These are phyloP conservation scores for Tarenaya hassleriana DNA, from an alignment of 345 rosid species.

Conservation along the genomic window DNA sequence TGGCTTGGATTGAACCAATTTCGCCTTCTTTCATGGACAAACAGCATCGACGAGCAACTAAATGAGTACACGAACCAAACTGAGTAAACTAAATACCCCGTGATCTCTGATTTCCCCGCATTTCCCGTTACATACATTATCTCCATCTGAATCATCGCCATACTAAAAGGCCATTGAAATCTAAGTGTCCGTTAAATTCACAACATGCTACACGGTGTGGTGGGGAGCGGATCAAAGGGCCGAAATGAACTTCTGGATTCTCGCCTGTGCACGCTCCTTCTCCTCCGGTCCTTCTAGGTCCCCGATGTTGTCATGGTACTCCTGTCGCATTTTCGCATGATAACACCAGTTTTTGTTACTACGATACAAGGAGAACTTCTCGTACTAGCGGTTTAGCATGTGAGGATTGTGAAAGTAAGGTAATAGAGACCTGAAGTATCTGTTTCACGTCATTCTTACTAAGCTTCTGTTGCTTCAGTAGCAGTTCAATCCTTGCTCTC, in stretches of 20 bases:
- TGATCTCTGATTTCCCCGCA: no score
- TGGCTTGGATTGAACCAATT: no score
- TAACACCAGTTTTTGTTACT: background rate
- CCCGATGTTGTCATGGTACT: slow-evolving; percentile 90
- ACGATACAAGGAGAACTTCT: background rate
- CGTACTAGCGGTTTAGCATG: no score
- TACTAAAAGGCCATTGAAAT: no score
- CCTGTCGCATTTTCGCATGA: slow-evolving; percentile 35
- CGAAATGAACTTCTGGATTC: slow-evolving; percentile 64
- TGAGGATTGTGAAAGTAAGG: slow-evolving; percentile 4
- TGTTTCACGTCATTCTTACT: slow-evolving; percentile 60
- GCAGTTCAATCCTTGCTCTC: slow-evolving; percentile 75
- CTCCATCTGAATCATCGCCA: no score
- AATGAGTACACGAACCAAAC: no score
- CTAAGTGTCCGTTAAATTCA: no score
- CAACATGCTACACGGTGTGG: no score
- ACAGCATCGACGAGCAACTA: no score
- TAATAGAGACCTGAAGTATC: slow-evolving; percentile 66
- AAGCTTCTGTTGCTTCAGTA: slow-evolving; percentile 89
- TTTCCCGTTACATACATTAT: no score
- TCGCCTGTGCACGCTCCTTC: slow-evolving; percentile 73
- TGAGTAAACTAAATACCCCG: no score
- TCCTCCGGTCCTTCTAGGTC: slow-evolving; percentile 91
- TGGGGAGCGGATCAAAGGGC: slow-evolving; percentile 57
- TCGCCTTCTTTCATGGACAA: no score